Evolutionary conservation across 164 flowering plant species (phyloP).

Genomic region (Vitis cinerea): DNA sequence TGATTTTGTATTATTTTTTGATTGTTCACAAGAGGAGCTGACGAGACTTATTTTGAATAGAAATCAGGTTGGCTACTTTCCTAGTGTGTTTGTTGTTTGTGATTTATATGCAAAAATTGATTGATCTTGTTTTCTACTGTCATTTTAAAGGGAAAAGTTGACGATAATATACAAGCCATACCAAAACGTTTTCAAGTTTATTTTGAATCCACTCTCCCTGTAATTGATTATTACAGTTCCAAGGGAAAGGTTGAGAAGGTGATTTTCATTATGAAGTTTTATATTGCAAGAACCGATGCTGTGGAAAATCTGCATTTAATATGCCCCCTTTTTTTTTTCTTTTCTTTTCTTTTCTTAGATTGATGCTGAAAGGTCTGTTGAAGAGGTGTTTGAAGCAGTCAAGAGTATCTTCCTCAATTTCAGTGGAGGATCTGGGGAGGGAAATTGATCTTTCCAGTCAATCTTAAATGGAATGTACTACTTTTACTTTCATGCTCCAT

Average conservation of each 20-base stretch:
- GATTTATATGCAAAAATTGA: too few relatives aligned
- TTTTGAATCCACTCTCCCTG: slow-evolving; percentile 30
- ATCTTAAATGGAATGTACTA: not conserved
- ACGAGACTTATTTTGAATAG: slow-evolving; percentile 13
- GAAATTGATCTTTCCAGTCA: not conserved
- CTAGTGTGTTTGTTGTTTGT: too few relatives aligned
- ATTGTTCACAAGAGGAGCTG: slow-evolving; percentile 16
- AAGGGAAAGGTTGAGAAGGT: slow-evolving; percentile 29
- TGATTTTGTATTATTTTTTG: slow-evolving; percentile 4
- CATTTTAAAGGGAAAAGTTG: slow-evolving; percentile 28
- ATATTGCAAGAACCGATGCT: not conserved
- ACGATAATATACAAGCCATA: slow-evolving; percentile 38
- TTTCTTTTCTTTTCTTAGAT: not conserved
- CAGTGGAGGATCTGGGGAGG: not conserved
- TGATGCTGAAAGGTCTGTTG: slow-evolving; percentile 19
- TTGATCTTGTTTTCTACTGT: not conserved
- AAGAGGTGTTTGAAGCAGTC: slow-evolving; percentile 18
- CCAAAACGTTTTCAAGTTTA: slow-evolving; percentile 30
- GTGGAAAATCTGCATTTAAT: not conserved
- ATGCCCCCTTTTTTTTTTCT: not conserved
- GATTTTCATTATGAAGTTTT: not conserved
- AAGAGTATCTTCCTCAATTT: not conserved
- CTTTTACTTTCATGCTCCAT: not conserved
- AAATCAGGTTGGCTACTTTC: slow-evolving; percentile 8
- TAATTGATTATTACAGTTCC: slow-evolving; percentile 24